A percentile compares a stretch with the other conserved stretches of the same genome.
phyloP scores from a whole-genome alignment of 2,329 filamentous ascomycete species.

The Cadophora sp. region DNA sequence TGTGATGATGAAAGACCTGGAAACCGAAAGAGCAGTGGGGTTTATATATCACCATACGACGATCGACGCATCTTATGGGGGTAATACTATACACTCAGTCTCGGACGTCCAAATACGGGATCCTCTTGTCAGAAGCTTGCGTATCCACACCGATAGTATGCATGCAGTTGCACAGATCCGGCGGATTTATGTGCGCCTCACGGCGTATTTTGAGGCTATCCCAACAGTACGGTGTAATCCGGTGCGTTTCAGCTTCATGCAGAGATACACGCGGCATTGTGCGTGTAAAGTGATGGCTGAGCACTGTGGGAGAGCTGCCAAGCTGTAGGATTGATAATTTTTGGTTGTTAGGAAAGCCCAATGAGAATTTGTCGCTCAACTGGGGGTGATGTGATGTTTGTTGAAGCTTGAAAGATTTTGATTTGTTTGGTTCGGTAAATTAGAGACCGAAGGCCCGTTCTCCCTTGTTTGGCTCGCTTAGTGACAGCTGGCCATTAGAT shows the following conservation, averaged over 20 bases:
- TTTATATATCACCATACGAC: background rate
- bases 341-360: background rate
- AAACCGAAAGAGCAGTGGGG: background rate
- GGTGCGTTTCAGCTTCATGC: conserved; percentile 8
- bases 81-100: background rate
- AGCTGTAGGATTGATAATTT: background rate
- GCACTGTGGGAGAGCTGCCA: background rate
- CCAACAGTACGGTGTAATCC: background rate
- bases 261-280: conserved; percentile 4
- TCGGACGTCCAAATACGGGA: conserved; percentile 3
- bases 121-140: conserved; percentile 5
- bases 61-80: background rate
- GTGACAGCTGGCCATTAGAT: background rate
- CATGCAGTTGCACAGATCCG: conserved; percentile 2
- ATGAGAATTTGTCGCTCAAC: background rate
- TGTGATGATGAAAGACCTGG: background rate
- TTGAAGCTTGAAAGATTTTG: background rate
- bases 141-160: conserved; percentile 9
- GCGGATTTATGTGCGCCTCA: conserved; percentile 3
- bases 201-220: conserved; percentile 8
- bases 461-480: conserved; percentile 5
- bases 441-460: background rate
- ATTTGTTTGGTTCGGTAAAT: conserved; percentile 2
- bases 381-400: background rate
- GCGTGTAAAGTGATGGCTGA: background rate